phyloP scores from a whole-genome alignment of 106 monocot genomes.

The Triglochin maritima region DNA sequence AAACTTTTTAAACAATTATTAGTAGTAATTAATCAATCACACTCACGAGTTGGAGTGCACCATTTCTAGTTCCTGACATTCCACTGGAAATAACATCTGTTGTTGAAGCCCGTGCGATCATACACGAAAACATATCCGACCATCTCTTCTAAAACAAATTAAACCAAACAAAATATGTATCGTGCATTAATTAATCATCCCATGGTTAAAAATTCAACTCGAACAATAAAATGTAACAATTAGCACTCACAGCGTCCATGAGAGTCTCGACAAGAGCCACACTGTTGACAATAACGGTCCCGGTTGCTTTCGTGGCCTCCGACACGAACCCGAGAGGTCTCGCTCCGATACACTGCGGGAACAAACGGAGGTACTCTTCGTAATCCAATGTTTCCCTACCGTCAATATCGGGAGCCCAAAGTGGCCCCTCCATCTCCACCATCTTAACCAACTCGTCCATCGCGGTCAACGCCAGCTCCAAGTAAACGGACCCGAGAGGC shows the following conservation, averaged over 20 bases:
- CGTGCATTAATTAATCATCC: too few species aligned
- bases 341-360: conserved; percentile 33
- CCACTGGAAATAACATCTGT: conserved; percentile 53
- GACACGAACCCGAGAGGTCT: conserved; percentile 48
- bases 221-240: background rate
- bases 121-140: conserved; percentile 78
- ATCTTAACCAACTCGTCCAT: conserved; percentile 90
- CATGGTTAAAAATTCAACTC: background rate
- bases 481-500: conserved; percentile 19
- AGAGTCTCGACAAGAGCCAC: conserved; percentile 63
- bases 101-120: conserved; percentile 48
- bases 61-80: conserved; percentile 52
- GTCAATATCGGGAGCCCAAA: conserved; percentile 37
- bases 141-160: conserved; percentile 34
- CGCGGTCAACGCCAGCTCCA: conserved; percentile 67
- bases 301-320: conserved; percentile 73
- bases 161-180: background rate
- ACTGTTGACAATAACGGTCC: conserved; percentile 52
- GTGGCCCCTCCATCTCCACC: conserved; percentile 55
- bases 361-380: conserved; percentile 42
- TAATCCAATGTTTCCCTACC: conserved; percentile 38
- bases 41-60: conserved; percentile 70
- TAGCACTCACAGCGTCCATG: conserved; percentile 63
- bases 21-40: conserved; percentile 21
- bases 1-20: background rate